A percentile compares a stretch with the other conserved stretches of the same genome.
Evolutionary conservation across 148 eudicot species (phyloP).

Genomic region (Euryodendron excelsum): DNA sequence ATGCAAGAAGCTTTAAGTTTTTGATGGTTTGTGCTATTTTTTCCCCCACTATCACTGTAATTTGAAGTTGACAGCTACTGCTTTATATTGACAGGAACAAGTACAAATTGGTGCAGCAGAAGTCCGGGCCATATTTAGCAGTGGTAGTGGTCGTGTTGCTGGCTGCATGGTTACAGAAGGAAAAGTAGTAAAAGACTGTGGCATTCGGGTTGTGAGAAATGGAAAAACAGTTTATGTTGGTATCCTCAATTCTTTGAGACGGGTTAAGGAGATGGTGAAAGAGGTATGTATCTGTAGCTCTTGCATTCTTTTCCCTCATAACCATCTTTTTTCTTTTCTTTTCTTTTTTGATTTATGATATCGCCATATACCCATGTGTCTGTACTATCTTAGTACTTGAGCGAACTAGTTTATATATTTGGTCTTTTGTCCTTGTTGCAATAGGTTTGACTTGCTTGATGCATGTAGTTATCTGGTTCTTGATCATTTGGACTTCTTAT

Average conservation of each 20-base stretch:
- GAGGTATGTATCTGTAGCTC: slow-evolving; percentile 51
- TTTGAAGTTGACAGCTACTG: slow-evolving; percentile 13
- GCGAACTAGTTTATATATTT: background rate
- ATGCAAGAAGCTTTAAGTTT: background rate
- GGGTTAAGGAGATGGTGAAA: slow-evolving; percentile 88
- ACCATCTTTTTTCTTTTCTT: background rate
- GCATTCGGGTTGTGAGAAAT: slow-evolving; percentile 68
- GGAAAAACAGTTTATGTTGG: slow-evolving; percentile 71
- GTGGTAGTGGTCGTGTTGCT: slow-evolving; percentile 98
- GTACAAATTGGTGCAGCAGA: slow-evolving; percentile 78
- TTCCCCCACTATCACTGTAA: background rate
- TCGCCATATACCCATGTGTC: background rate
- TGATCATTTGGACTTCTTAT: background rate
- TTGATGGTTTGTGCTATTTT: background rate
- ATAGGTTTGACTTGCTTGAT: background rate
- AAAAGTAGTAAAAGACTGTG: slow-evolving; percentile 79
- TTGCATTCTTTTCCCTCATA: background rate
- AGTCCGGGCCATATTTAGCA: slow-evolving; percentile 85
- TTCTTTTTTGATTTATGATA: slow-evolving; percentile 1
- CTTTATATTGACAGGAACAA: slow-evolving; percentile 59
- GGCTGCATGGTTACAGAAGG: slow-evolving; percentile 99
- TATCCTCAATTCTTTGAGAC: slow-evolving; percentile 69
- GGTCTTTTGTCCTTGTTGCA: background rate
- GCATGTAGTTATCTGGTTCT: background rate
- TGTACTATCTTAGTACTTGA: background rate